Evolutionary conservation across 768 basidiomycete species (phyloP).

Genomic region (Suillus alpinus): DNA sequence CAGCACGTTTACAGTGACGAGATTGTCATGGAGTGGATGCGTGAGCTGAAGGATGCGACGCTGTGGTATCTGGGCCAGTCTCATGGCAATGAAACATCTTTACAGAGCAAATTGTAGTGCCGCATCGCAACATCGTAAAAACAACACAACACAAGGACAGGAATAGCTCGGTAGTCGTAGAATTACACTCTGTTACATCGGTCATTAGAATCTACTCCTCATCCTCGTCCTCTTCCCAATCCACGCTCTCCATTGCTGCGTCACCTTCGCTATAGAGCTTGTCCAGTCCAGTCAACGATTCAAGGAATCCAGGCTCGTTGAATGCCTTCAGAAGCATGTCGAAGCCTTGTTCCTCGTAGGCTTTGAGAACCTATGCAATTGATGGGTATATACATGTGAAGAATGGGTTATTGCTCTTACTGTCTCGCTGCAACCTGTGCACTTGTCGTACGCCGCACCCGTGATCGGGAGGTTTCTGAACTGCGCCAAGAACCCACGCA

Average conservation of each 20-base stretch:
- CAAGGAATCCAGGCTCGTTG: conserved; percentile 76
- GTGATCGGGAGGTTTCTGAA: conserved; percentile 83
- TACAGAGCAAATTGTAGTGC: neutral
- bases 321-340: conserved; percentile 77
- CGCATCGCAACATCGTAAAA: neutral
- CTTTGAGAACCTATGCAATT: conserved; percentile 61
- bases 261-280: conserved; percentile 75
- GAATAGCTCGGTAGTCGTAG: neutral
- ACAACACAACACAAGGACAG: neutral
- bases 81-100: neutral
- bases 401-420: conserved; percentile 38
- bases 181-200: neutral
- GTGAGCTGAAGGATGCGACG: conserved; percentile 35
- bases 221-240: conserved; percentile 71
- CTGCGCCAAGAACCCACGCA: conserved; percentile 85
- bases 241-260: conserved; percentile 62
- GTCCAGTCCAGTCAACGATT: conserved; percentile 75
- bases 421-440: conserved; percentile 86
- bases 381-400: neutral
- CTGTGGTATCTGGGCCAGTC: conserved; percentile 22
- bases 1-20: conserved; percentile 39
- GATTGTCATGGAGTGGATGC: conserved; percentile 41
- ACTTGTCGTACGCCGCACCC: conserved; percentile 82
- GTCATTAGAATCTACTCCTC: conserved; percentile 22
- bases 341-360: conserved; percentile 81